These are phyloP conservation scores for Polytrichum commune DNA, from an alignment of 225 moss, liverwort and hornwort genomes.

Conservation along the genomic window DNA sequence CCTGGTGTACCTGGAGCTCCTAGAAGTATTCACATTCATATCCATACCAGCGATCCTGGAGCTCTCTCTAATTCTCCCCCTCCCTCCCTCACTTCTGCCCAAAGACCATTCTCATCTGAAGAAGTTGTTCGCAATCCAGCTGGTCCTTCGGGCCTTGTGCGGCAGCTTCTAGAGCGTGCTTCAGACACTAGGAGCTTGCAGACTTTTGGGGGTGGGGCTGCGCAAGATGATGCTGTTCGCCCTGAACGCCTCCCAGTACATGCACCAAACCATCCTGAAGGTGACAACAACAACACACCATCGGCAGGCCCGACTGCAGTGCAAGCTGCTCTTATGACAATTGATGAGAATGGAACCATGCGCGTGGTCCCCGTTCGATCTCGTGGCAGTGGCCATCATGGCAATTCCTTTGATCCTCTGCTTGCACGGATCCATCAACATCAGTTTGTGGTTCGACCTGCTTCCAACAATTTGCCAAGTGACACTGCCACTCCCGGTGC, in stretches of 20 bases:
- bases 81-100: conserved; percentile 37
- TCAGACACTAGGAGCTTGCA: conserved; percentile 39
- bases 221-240: conserved; percentile 39
- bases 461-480: conserved; percentile 25
- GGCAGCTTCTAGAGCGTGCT: conserved; percentile 73
- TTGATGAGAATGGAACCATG: conserved; percentile 82
- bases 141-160: conserved; percentile 61
- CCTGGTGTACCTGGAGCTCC: conserved; percentile 48
- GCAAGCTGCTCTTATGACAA: conserved; percentile 94
- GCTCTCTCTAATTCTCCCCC: conserved; percentile 62
- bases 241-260: conserved; percentile 30
- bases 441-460: conserved; percentile 46
- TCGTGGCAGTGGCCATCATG: conserved; percentile 34
- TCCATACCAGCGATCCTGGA: conserved; percentile 68
- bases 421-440: conserved; percentile 65
- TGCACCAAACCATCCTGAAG: not conserved
- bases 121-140: conserved; percentile 61
- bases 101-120: conserved; percentile 60
- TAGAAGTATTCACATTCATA: conserved; percentile 81
- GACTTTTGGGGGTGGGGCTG: conserved; percentile 19
- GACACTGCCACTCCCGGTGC: conserved; percentile 32
- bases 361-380: conserved; percentile 82
- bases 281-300: conserved; percentile 31
- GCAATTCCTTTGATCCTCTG: conserved; percentile 39
- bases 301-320: conserved; percentile 42